Conservation (phyloP, 805 yeast species). For the Kluyveromyces aestuarii region DNA sequence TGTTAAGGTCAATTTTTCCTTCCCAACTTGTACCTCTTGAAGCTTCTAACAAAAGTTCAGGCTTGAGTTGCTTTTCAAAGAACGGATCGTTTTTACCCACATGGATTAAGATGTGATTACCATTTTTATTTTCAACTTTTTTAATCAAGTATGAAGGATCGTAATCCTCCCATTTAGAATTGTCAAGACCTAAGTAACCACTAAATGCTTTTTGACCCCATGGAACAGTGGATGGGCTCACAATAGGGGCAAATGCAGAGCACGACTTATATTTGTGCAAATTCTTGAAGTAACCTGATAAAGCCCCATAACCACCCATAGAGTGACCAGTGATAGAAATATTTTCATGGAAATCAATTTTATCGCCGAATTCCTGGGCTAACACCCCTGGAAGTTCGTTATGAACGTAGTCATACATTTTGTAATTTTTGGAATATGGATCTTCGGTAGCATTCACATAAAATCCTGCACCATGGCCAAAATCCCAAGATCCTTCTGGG, state of each 20-base stretch:
- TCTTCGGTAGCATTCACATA: constrained; percentile 75
- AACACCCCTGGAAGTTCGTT: constrained; percentile 57
- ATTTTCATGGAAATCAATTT: constrained; percentile 49
- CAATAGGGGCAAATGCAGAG: constrained; percentile 85
- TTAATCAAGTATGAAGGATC: constrained; percentile 79
- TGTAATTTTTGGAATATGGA: constrained; percentile 65
- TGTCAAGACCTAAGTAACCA: constrained; percentile 60
- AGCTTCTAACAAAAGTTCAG: constrained; percentile 57
- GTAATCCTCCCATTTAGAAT: constrained; percentile 52
- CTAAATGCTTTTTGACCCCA: constrained; percentile 88
- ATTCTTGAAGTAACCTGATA: constrained; percentile 56
- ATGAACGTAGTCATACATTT: constrained; percentile 79
- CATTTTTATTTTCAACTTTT: constrained; percentile 35
- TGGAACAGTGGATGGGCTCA: constrained; percentile 64
- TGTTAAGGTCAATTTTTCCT: constrained; percentile 47
- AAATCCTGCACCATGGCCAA: constrained; percentile 94
- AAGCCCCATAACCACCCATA: constrained; percentile 97
- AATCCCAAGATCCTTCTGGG: constrained; percentile 54
- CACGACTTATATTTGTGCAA: constrained; percentile 61
- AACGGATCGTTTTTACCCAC: constrained; percentile 77
- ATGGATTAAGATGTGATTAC: constrained; percentile 65
- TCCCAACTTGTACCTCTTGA: constrained; percentile 49
- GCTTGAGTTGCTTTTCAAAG: constrained; percentile 58
- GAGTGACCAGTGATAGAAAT: constrained; percentile 91
- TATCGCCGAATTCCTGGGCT: constrained; percentile 28